Conservation (phyloP, 2,329 filamentous ascomycete genomes). For the Coniochaeta ligniaria region DNA sequence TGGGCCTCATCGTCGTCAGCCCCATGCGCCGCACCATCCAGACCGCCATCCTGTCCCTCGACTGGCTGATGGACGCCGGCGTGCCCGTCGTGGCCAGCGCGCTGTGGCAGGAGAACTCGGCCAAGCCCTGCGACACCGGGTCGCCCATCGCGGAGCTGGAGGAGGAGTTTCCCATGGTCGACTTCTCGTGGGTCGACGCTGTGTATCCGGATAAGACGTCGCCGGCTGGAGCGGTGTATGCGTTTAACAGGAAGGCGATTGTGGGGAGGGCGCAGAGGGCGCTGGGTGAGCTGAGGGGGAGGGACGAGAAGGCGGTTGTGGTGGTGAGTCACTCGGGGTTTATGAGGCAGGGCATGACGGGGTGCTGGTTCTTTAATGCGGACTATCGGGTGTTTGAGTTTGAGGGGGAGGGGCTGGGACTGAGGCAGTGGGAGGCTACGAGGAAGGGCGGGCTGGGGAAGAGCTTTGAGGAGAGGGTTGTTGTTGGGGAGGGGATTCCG, state of each 20-base stretch:
- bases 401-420: conserved; percentile 14
- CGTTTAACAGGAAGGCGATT: conserved; percentile 44
- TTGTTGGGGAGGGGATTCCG: conserved; percentile 20
- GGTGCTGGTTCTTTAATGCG: conserved; percentile 51
- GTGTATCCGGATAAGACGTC: conserved; percentile 57
- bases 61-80: conserved; percentile 49
- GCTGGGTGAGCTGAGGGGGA: conserved; percentile 40
- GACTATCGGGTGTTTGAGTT: conserved; percentile 60
- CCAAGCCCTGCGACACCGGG: conserved; percentile 56
- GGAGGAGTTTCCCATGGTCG: conserved; percentile 45
- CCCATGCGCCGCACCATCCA: conserved; percentile 61
- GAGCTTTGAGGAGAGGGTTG: conserved; percentile 29
- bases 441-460: conserved; percentile 41
- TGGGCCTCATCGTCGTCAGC: conserved; percentile 52
- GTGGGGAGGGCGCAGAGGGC: conserved; percentile 45
- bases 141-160: conserved; percentile 34
- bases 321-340: conserved; percentile 62
- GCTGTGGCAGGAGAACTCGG: conserved; percentile 57
- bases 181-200: conserved; percentile 50
- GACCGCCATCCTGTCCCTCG: conserved; percentile 50
- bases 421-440: conserved; percentile 43
- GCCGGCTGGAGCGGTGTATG: conserved; percentile 36
- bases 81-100: conserved; percentile 50
- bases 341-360: conserved; percentile 47
- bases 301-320: conserved; percentile 54